Conservation (phyloP, 2,329 filamentous ascomycete genomes). For the Neonectria faginata region DNA sequence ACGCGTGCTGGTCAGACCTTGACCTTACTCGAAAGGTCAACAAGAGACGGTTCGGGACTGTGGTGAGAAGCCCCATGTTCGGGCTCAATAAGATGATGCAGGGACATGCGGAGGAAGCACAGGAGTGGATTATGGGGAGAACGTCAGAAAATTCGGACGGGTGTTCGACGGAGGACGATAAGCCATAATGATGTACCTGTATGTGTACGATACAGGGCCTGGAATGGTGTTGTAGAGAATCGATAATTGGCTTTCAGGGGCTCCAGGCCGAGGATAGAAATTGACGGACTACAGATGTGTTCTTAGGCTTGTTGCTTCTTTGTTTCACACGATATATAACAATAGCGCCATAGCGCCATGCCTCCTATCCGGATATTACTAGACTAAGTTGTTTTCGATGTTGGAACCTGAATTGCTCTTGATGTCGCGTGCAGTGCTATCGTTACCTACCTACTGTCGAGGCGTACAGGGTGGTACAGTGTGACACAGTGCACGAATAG, state of each 20-base stretch:
- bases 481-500: neutral
- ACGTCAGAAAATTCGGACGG: conserved; percentile 50
- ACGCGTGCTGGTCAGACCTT: conserved; percentile 79
- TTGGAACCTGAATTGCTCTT: conserved; percentile 4
- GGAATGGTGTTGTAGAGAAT: conserved; percentile 8
- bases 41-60: conserved; percentile 71
- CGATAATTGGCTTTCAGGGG: conserved; percentile 5
- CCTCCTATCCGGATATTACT: neutral
- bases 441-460: neutral
- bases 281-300: neutral
- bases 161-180: conserved; percentile 64
- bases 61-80: conserved; percentile 62
- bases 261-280: neutral
- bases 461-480: conserved; percentile 6
- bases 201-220: neutral
- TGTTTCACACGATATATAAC: neutral
- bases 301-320: neutral
- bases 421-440: neutral
- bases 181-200: conserved; percentile 39
- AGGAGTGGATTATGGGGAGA: conserved; percentile 62
- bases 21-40: conserved; percentile 69
- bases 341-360: neutral
- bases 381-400: neutral
- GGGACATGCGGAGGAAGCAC: conserved; percentile 63
- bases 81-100: conserved; percentile 69